phyloP scores from a whole-genome alignment of 2,329 filamentous ascomycete species.

The Salinomyces thailandicus region DNA sequence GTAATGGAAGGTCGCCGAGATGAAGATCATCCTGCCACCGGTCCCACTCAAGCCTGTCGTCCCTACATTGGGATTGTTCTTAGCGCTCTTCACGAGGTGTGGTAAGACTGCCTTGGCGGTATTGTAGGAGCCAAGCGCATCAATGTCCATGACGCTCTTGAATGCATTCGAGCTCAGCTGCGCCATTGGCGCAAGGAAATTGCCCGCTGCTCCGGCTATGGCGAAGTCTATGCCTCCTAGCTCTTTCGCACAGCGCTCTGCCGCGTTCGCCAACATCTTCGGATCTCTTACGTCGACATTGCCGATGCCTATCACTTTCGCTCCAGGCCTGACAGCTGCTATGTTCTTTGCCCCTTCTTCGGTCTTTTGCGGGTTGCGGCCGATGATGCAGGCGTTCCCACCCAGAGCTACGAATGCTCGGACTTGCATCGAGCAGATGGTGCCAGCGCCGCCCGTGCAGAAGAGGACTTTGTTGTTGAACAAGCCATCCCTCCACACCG shows the following conservation, averaged over 20 bases:
- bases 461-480: slow-evolving; percentile 85
- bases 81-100: slow-evolving; percentile 65
- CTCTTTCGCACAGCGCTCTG: slow-evolving; percentile 68
- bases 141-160: slow-evolving; percentile 92
- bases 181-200: slow-evolving; percentile 80
- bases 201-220: slow-evolving; percentile 90
- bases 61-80: slow-evolving; percentile 49
- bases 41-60: slow-evolving; percentile 41
- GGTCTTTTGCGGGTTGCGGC: slow-evolving; percentile 81
- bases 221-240: slow-evolving; percentile 85
- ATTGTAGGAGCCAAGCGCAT: slow-evolving; percentile 87
- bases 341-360: slow-evolving; percentile 71
- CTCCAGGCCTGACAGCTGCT: slow-evolving; percentile 62
- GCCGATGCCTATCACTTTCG: slow-evolving; percentile 79
- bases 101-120: slow-evolving; percentile 86
- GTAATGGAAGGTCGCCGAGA: slow-evolving; percentile 88
- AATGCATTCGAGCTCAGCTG: slow-evolving; percentile 81
- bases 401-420: slow-evolving; percentile 83
- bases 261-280: slow-evolving; percentile 60
- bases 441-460: slow-evolving; percentile 87
- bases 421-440: slow-evolving; percentile 90
- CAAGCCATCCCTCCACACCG: slow-evolving; percentile 76
- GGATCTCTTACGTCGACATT: slow-evolving; percentile 57
- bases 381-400: slow-evolving; percentile 87
- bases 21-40: slow-evolving; percentile 76